Percentiles rank a stretch among this genome's conserved stretches.
These are phyloP conservation scores for Aspergillus clavatus DNA, from an alignment of 2,329 filamentous ascomycete species.

Conservation along the genomic window DNA sequence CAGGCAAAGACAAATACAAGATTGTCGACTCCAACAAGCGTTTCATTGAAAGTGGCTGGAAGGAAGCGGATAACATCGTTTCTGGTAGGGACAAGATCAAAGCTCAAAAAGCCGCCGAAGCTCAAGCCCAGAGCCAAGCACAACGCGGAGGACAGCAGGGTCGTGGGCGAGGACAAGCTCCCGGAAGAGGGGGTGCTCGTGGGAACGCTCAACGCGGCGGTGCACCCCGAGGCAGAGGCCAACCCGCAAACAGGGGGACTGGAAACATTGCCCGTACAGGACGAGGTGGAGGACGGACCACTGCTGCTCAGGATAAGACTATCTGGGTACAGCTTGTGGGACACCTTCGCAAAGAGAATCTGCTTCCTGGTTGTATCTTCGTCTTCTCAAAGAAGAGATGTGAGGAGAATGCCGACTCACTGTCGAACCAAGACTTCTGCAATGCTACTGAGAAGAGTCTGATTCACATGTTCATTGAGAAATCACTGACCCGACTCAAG, in stretches of 20 bases:
- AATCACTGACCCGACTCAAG: slow-evolving; percentile 84
- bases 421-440: slow-evolving; percentile 93
- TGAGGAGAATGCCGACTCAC: slow-evolving; percentile 91
- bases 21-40: slow-evolving; percentile 91
- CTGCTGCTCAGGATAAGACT: slow-evolving; percentile 89
- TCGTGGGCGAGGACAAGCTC: slow-evolving; percentile 49
- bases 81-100: slow-evolving; percentile 76
- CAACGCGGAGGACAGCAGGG: slow-evolving; percentile 54
- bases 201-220: slow-evolving; percentile 42
- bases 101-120: slow-evolving; percentile 48
- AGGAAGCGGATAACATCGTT: slow-evolving; percentile 78
- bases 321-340: slow-evolving; percentile 96
- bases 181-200: slow-evolving; percentile 40
- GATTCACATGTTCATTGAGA: slow-evolving; percentile 96
- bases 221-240: slow-evolving; percentile 51
- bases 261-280: slow-evolving; percentile 91
- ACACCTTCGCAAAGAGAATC: slow-evolving; percentile 76
- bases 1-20: slow-evolving; percentile 84
- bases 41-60: slow-evolving; percentile 91
- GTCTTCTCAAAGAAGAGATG: slow-evolving; percentile 98
- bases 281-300: slow-evolving; percentile 77
- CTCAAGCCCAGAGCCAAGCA: slow-evolving; percentile 48
- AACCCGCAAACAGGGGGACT: slow-evolving; percentile 54
- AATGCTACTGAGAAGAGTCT: slow-evolving; percentile 91
- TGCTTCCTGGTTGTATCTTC: slow-evolving; percentile 92